Base-by-base conservation (phyloP, 2,329 filamentous ascomycete species). In the Fusarium sp. region DNA sequence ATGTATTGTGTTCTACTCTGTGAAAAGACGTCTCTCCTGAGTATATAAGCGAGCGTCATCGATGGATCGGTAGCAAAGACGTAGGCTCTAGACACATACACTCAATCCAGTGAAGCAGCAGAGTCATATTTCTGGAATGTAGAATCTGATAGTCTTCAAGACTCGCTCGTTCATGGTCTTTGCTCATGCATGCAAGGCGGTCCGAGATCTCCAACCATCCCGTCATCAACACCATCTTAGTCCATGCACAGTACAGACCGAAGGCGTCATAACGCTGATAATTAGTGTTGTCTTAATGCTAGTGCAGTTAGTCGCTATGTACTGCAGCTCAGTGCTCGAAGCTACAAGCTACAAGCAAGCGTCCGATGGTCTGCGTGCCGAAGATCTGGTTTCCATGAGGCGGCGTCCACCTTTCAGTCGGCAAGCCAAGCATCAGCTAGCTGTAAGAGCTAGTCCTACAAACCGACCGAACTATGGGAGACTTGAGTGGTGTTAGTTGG, bases 201-300 rank as follows among this genome's bases (percentile, higher is more conserved):
- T 36, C 44, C 45, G 31, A 50, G 44, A 51, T 59, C 35, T 54
- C 33, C 18, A 38, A 22, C 20, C 31, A 48, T 67, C 48, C 42
- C 55, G n/a, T 26, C 30, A 26, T 51, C 48, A 39, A n/a, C n/a
- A 20, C 22, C 31, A 44, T 26, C 44, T 64, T 63, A 64, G 57
- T 39, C 22, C 20, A 68, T 63, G 31, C 56, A 56, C 50, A 33
- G 38, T n/a, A 41, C 38, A 51, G 42, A 36, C 33, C 24, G 24
- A 30, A 39, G 18, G 31, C 31, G 42, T 35, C 22, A 36, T 24
- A 35, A 18, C 2, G 12, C 26, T 26, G 16, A 39, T 20, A 35
- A 24, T 28, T 2, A 22, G 3, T n/a, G 3, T 31, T 18, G 1
- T 16, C 3, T 15, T 6, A 5, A 13, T 18, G 6, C 10, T 31